These are phyloP conservation scores for Willaertia magna DNA, from an alignment of 208 protist genomes.

Conservation along the genomic window DNA sequence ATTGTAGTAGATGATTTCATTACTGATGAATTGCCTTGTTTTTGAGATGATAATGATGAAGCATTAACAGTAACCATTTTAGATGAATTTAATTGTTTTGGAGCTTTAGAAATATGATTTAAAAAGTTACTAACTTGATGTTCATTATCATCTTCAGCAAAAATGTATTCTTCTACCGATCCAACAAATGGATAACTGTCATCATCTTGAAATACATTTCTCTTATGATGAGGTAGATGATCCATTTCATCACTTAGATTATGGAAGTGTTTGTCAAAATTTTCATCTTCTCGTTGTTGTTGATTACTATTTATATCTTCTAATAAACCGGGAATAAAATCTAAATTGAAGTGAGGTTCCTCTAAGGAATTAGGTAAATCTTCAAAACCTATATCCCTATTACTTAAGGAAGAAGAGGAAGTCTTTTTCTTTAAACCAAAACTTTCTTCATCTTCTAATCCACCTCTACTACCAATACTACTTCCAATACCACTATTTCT, in stretches of 20 bases:
- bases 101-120: neutral
- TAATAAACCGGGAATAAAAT: neutral
- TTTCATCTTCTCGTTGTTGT: no score
- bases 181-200: neutral
- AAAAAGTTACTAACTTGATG: neutral
- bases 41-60: no score
- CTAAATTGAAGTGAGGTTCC: neutral
- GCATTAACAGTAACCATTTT: no score
- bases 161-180: neutral
- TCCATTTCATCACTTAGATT: neutral
- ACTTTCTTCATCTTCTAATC: no score
- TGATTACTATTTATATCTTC: neutral
- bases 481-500: no score
- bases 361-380: neutral
- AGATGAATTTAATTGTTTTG: neutral
- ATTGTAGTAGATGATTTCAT: no score
- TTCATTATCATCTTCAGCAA: neutral
- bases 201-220: neutral
- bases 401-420: no score
- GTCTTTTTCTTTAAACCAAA: no score
- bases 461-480: no score
- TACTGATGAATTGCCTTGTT: no score
- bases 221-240: neutral
- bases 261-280: no score
- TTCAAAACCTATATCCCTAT: no score